phyloP scores from a whole-genome alignment of 2,329 filamentous ascomycete genomes.

The Daldinia sp. region DNA sequence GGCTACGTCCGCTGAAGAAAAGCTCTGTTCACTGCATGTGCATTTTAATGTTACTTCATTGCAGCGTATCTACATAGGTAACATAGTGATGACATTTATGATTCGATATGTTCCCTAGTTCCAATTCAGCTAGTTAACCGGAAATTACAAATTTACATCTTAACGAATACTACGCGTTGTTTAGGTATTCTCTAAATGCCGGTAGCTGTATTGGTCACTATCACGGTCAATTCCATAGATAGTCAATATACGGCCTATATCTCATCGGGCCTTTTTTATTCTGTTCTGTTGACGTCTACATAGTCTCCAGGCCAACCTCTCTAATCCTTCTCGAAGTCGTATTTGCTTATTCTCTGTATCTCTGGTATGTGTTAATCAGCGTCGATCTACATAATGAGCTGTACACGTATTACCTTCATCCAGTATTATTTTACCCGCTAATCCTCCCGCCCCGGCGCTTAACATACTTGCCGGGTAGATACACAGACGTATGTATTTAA shows the following conservation, averaged over 20 bases:
- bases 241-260: conserved; percentile 9
- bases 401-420: conserved; percentile 2
- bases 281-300: conserved; percentile 23
- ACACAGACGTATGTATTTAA: background rate
- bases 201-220: conserved; percentile 24
- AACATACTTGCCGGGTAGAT: background rate
- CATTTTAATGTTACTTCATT: conserved; percentile 6
- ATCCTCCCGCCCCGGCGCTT: conserved; percentile 2
- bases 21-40: conserved; percentile 6
- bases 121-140: background rate
- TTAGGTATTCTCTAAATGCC: conserved; percentile 20
- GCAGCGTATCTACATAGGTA: background rate
- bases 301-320: conserved; percentile 7
- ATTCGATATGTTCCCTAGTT: conserved; percentile 6
- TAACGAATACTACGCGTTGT: background rate
- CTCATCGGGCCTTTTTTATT: conserved; percentile 30
- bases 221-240: conserved; percentile 25
- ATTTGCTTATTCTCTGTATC: conserved; percentile 16
- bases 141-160: background rate
- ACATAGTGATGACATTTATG: background rate
- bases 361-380: background rate
- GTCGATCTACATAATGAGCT: background rate
- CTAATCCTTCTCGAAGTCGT: background rate
- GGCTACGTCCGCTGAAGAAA: conserved; percentile 24
- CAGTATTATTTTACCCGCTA: conserved; percentile 5